Evolutionary conservation across 2,329 filamentous ascomycete genomes (phyloP).

Genomic region (Fusarium fracticaudum): DNA sequence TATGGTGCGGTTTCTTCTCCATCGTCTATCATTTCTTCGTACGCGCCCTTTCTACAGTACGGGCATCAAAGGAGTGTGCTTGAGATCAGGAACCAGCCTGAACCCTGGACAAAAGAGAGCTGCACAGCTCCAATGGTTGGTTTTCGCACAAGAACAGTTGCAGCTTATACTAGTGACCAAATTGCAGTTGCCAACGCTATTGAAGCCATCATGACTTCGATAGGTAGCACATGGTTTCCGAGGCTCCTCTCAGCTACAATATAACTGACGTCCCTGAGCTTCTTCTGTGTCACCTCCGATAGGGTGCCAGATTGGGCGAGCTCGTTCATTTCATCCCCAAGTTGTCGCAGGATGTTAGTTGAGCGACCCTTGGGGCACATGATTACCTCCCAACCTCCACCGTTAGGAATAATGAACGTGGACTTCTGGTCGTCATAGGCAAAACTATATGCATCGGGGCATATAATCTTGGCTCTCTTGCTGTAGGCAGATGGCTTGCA

Average conservation of each 20-base stretch:
- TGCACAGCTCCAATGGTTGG: neutral
- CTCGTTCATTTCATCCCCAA: constrained; percentile 59
- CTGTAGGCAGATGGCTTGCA: constrained; percentile 77
- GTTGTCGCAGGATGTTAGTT: constrained; percentile 65
- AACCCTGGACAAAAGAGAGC: constrained; percentile 11
- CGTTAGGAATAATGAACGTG: constrained; percentile 70
- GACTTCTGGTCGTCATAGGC: constrained; percentile 69
- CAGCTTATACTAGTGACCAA: constrained; percentile 29
- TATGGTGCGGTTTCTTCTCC: constrained; percentile 6
- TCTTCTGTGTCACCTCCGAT: constrained; percentile 44
- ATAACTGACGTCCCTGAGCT: constrained; percentile 49
- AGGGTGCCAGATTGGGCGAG: constrained; percentile 56
- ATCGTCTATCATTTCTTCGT: constrained; percentile 24
- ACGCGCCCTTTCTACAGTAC: neutral
- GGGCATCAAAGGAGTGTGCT: neutral
- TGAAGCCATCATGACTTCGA: constrained; percentile 12
- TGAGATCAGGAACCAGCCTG: constrained; percentile 29
- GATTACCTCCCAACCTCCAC: constrained; percentile 80
- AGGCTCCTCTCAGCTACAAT: constrained; percentile 45
- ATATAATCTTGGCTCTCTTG: constrained; percentile 75
- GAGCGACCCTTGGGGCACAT: constrained; percentile 76
- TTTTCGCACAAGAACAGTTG: neutral
- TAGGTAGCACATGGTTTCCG: constrained; percentile 34
- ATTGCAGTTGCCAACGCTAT: constrained; percentile 14
- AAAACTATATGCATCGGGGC: constrained; percentile 86